Percentiles rank a stretch among this genome's conserved stretches.
Evolutionary conservation across 148 eudicot genomes (phyloP).

Genomic region (Silene conica): DNA sequence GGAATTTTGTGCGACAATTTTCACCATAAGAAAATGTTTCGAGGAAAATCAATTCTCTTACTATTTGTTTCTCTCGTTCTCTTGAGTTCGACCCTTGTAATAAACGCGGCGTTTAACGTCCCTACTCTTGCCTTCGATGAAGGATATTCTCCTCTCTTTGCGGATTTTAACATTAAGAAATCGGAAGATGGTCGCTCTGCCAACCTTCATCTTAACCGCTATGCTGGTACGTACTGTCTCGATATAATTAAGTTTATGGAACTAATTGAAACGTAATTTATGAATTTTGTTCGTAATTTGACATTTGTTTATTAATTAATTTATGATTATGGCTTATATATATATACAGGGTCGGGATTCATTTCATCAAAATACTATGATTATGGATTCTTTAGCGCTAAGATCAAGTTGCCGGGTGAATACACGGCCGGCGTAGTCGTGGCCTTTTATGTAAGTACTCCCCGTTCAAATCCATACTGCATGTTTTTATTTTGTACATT

Average conservation of each 20-base stretch:
- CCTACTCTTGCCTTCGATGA: constrained; percentile 48
- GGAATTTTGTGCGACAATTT: not conserved
- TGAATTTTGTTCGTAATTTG: not conserved
- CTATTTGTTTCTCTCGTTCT: constrained; percentile 18
- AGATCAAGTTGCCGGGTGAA: constrained; percentile 59
- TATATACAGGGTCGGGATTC: constrained; percentile 90
- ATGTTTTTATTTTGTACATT: too few relatives aligned
- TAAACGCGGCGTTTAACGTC: constrained; percentile 42
- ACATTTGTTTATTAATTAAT: not conserved
- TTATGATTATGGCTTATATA: not conserved
- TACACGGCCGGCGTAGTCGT: constrained; percentile 84
- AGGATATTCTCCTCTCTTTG: constrained; percentile 70
- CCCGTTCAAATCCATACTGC: too few relatives aligned
- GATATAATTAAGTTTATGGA: too few relatives aligned
- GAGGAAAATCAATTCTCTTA: constrained; percentile 17
- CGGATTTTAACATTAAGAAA: constrained; percentile 69
- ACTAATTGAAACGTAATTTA: too few relatives aligned
- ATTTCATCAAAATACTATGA: constrained; percentile 78
- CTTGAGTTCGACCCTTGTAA: constrained; percentile 8
- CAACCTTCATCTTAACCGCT: constrained; percentile 72
- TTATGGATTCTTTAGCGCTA: constrained; percentile 81
- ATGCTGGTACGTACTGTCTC: constrained; percentile 41
- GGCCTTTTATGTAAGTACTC: constrained; percentile 73
- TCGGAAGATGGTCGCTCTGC: constrained; percentile 52
- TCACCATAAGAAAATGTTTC: constrained; percentile 14